Evolutionary conservation across 306 rosid genomes (phyloP), one percentile per base, ranked within the genome.

Genomic region (Calophaca sinica): DNA sequence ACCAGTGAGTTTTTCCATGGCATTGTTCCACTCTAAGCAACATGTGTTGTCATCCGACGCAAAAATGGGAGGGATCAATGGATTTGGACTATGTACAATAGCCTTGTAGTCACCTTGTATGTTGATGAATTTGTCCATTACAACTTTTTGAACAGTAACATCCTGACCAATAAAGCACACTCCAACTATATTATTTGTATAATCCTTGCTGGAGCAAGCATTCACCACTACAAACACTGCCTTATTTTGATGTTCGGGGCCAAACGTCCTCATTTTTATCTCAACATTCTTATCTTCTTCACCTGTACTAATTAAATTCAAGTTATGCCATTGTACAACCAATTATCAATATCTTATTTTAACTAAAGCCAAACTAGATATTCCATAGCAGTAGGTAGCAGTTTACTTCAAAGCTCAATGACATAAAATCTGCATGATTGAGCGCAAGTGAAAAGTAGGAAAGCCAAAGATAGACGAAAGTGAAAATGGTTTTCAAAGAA

Each of bases 101-200:
- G 98, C 97, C 88, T 90, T 92, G 81, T 96, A 92, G 79, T 96
- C 99, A 41, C 99, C 92, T 85, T 96, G 99, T 81, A 96, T 92
- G 91, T 91, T 78, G 44, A 96, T 83, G 80, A 92, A 96, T 73
- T 96, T 92, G 90, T 96, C 99, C 99, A 92, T 96, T 45, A 96
- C 94, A 77, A 92, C 80, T 83, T 90, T 96, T 67, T 96, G 99
- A 82, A 87, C 87, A 46, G 99, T 96, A 72, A 96, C 89, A 72
- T 96, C 99, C 80, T 96, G 99, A 82, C 99, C 99, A 67, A 96
- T 97, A 85, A 96, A 96, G 89, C 99, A 96, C 77, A 89, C 97
- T 79, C 99, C 99, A 46, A 96, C 97, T 46, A 96, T 86, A 76
- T 84, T 87, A 81, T 87, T 85, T 31, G 91, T 80, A 77, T 85